phyloP scores from a whole-genome alignment of 805 yeast species.

The Metschnikowia bowlesiae region DNA sequence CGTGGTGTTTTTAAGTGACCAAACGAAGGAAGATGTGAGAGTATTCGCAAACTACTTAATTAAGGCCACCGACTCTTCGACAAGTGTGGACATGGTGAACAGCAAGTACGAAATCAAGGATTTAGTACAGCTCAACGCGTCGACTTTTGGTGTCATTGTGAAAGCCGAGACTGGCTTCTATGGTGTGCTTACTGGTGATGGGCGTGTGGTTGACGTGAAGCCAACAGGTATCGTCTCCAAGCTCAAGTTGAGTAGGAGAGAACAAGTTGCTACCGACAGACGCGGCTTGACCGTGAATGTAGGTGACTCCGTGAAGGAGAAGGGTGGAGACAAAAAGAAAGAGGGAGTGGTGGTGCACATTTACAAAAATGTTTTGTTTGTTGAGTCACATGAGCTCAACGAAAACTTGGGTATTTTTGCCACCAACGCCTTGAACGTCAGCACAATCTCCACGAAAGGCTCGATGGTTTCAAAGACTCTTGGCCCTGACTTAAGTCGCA shows the following conservation, averaged over 20 bases:
- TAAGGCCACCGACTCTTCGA: constrained; percentile 83
- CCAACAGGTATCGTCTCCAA: constrained; percentile 83
- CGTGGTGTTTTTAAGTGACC: constrained; percentile 85
- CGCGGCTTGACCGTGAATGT: constrained; percentile 79
- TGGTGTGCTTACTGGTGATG: constrained; percentile 76
- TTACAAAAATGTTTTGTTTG: constrained; percentile 72
- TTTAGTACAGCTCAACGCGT: constrained; percentile 81
- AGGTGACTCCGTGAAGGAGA: constrained; percentile 91
- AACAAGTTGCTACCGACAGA: constrained; percentile 80
- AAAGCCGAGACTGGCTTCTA: constrained; percentile 86
- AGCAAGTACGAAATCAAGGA: constrained; percentile 86
- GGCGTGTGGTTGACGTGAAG: constrained; percentile 62
- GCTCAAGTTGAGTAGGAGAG: constrained; percentile 57
- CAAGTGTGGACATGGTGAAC: constrained; percentile 50
- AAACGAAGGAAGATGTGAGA: constrained; percentile 80
- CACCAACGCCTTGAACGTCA: constrained; percentile 66
- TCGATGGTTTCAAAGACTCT: constrained; percentile 53
- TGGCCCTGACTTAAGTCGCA: constrained; percentile 67
- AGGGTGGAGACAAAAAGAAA: constrained; percentile 68
- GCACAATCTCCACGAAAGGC: constrained; percentile 81
- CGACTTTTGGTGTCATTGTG: constrained; percentile 82
- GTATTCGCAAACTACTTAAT: constrained; percentile 90
- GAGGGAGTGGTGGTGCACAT: constrained; percentile 87
- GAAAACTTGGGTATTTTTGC: constrained; percentile 94
- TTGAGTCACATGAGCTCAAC: constrained; percentile 70